Percentiles rank a stretch among this genome's conserved stretches.
Evolutionary conservation across 139 green algal genomes (phyloP).

Genomic region (Volvox africanus): DNA sequence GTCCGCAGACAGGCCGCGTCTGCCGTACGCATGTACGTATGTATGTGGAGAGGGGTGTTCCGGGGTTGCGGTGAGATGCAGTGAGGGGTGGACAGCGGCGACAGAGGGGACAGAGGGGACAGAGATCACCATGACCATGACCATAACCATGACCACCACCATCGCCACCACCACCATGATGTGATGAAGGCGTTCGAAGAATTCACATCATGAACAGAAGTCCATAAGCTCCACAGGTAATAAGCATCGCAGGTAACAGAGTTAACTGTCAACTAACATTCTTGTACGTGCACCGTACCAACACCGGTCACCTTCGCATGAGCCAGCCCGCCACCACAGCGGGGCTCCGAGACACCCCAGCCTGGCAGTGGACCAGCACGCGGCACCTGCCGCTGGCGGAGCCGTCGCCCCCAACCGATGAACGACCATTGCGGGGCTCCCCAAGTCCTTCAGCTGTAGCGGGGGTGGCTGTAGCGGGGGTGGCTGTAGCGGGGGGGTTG

Average conservation of each 20-base stretch:
- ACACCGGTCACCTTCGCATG: constrained; percentile 24
- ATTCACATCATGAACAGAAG: too few species aligned
- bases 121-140: too few species aligned
- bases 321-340: constrained; percentile 34
- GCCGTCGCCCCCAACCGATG: background rate
- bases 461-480: background rate
- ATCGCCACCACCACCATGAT: too few species aligned
- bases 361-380: constrained; percentile 78
- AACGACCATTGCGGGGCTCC: too few species aligned
- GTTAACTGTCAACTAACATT: too few species aligned
- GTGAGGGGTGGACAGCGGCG: background rate
- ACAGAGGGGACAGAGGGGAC: background rate
- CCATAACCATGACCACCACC: too few species aligned
- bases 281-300: background rate
- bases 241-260: too few species aligned
- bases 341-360: constrained; percentile 50
- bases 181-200: too few species aligned
- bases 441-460: background rate
- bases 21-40: background rate
- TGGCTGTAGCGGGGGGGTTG: background rate
- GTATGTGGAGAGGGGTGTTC: background rate
- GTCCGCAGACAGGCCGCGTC: background rate
- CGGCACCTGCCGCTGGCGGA: background rate
- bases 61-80: background rate
- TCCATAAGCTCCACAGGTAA: too few species aligned